These are phyloP conservation scores for Phytophthora aleatoria DNA, from an alignment of 352 stramenopile species.

Conservation along the genomic window DNA sequence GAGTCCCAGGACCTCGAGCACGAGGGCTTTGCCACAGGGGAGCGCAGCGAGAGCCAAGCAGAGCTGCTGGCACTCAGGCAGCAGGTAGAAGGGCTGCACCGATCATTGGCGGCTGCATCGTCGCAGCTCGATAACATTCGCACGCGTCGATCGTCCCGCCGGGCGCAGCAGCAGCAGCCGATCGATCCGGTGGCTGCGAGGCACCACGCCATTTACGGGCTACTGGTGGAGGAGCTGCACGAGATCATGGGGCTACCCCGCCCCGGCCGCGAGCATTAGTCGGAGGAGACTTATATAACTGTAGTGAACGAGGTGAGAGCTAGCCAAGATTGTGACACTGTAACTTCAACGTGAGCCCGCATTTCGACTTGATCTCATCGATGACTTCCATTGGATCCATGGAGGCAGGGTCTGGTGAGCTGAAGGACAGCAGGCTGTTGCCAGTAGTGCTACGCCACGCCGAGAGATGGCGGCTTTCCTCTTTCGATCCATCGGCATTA, in stretches of 20 bases:
- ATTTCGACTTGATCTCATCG: constrained; percentile 7
- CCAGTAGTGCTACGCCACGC: too few species aligned
- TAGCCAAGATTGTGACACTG: constrained; percentile 15
- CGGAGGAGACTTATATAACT: constrained; percentile 1
- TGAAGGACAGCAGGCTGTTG: too few species aligned
- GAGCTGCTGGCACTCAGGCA: constrained; percentile 49
- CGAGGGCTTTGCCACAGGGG: constrained; percentile 7
- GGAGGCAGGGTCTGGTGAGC: too few species aligned
- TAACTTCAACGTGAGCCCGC: constrained; percentile 16
- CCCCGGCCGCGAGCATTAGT: constrained; percentile 19
- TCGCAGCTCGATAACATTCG: constrained; percentile 53
- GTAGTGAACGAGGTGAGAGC: constrained; percentile 16
- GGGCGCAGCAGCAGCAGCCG: not conserved
- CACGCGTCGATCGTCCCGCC: constrained; percentile 28
- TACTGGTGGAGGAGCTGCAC: constrained; percentile 69
- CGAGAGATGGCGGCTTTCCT: too few species aligned
- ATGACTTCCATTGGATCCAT: too few species aligned
- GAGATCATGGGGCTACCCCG: constrained; percentile 73
- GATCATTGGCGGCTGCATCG: constrained; percentile 54
- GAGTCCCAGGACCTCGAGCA: constrained; percentile 28
- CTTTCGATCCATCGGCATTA: too few species aligned
- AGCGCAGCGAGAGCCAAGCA: constrained; percentile 37
- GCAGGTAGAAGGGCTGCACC: constrained; percentile 57
- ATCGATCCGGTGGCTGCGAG: constrained; percentile 39
- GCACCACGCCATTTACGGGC: constrained; percentile 47